Conservation (phyloP, 2,329 filamentous ascomycete species). For the Penicillium occitanis region DNA sequence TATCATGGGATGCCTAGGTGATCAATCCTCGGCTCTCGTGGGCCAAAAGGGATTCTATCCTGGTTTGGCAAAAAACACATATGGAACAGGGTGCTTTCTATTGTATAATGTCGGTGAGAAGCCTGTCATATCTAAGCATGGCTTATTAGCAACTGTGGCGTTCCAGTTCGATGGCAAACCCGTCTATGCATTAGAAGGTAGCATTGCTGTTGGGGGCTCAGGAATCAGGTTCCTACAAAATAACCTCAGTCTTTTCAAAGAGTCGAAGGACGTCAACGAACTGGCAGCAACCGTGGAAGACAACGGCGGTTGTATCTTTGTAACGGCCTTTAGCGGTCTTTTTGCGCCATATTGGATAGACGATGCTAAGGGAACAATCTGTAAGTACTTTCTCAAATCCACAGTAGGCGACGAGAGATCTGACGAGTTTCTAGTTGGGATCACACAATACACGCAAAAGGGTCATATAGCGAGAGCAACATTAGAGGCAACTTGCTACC, state of each 20-base stretch:
- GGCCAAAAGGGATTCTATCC: conserved; percentile 81
- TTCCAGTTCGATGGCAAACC: conserved; percentile 73
- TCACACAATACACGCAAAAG: conserved; percentile 80
- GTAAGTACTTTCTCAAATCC: conserved; percentile 39
- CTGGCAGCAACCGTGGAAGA: conserved; percentile 65
- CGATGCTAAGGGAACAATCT: conserved; percentile 85
- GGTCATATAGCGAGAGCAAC: conserved; percentile 87
- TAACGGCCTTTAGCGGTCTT: conserved; percentile 86
- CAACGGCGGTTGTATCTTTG: conserved; percentile 81
- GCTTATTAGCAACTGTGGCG: conserved; percentile 78
- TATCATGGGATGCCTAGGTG: conserved; percentile 79
- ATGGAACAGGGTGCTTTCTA: conserved; percentile 85
- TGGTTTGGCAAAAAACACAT: conserved; percentile 85
- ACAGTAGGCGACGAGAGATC: conserved; percentile 5
- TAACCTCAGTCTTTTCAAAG: conserved; percentile 61
- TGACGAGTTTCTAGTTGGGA: conserved; percentile 59
- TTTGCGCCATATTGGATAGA: conserved; percentile 96
- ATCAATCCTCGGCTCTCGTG: conserved; percentile 82
- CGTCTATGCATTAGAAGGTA: conserved; percentile 80
- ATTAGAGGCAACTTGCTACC: conserved; percentile 86
- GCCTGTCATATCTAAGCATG: conserved; percentile 80
- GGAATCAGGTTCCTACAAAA: conserved; percentile 74
- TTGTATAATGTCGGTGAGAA: conserved; percentile 83
- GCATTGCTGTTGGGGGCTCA: conserved; percentile 77
- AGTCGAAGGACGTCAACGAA: conserved; percentile 62